Base-by-base conservation (phyloP, 73 alveolate species). In the Paraurostyla sp. region DNA sequence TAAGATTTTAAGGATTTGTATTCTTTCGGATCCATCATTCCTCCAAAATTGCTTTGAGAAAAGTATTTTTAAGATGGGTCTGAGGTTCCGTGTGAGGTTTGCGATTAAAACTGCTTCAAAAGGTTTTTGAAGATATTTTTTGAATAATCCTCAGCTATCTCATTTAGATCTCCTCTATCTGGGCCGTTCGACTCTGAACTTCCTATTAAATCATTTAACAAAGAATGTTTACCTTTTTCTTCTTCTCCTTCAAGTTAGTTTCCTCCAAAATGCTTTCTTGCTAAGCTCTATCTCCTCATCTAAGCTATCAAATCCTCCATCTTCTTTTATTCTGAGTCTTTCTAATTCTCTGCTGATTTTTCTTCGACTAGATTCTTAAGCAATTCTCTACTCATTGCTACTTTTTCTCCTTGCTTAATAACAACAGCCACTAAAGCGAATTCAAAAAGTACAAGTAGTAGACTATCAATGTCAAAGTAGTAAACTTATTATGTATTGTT, bases 41-140 rank as follows among this genome's bases (percentile, higher is more conserved):
- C 23, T 56, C 23, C 76, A 29, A 36, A 49, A 36, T 52, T 40
- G 68, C 25, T 78, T 23, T 40, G 25, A 9, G 89, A 32, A 29
- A 43, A 51, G 40, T 78, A 78, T 50, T 78, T 50, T 43, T 49
- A 13, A 16, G 73, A 16, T 22, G 18, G 30, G 71, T 27, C 27
- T 23, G 11, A 16, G 27, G 71, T 43, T 11, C 30, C 4, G 1
- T 35, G 20, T 3, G 82, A 65, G 29, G 82, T 65, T 38, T 65
- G 58, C 13, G 82, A 38, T 22, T 65, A 40, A 38, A 65, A 65
- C 25, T 65, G 23, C 46, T 48, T 73, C 13, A 65, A 65, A 18
- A 65, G 38, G 38, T 65, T 65, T 65, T 38, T 65, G 82, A 65
- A 65, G 36, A 65, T 65, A 65, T 65, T 65, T 35, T 36, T 65